phyloP scores from a whole-genome alignment of 192 early-diverging fungal genomes.

The Linnemannia zychae region DNA sequence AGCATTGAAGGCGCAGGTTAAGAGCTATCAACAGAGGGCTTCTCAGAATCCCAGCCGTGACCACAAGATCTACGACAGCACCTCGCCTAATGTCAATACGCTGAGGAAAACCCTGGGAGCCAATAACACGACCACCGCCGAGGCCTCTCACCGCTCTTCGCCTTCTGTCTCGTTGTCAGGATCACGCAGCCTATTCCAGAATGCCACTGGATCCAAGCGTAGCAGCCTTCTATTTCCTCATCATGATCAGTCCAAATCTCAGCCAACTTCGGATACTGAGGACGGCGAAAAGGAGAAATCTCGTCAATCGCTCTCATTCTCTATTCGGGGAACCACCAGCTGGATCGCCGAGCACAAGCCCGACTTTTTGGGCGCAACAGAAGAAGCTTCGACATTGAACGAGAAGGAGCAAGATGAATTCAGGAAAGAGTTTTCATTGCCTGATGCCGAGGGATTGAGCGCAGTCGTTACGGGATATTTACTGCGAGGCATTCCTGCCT shows the following conservation, averaged over 20 bases:
- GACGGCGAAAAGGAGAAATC: conserved; percentile 31
- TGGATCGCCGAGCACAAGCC: conserved; percentile 42
- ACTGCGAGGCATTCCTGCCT: conserved; percentile 64
- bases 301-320: conserved; percentile 29
- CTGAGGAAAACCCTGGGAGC: conserved; percentile 2
- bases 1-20: conserved; percentile 40
- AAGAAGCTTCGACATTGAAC: conserved; percentile 13
- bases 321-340: conserved; percentile 42
- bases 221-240: conserved; percentile 2
- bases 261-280: conserved; percentile 39
- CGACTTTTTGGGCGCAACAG: conserved; percentile 13
- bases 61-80: conserved; percentile 32
- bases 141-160: background rate
- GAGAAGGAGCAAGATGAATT: conserved; percentile 59
- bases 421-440: conserved; percentile 66
- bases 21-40: conserved; percentile 23
- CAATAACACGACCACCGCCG: background rate
- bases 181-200: conserved; percentile 13
- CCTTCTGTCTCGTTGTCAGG: conserved; percentile 29
- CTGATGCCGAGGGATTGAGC: conserved; percentile 65
- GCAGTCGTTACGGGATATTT: conserved; percentile 66
- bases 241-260: conserved; percentile 13
- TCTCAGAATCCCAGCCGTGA: background rate
- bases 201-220: conserved; percentile 10
- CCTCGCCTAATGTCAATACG: conserved; percentile 24